These are phyloP conservation scores for Termitomyces sp. DNA, from an alignment of 768 basidiomycete genomes.

Conservation along the genomic window DNA sequence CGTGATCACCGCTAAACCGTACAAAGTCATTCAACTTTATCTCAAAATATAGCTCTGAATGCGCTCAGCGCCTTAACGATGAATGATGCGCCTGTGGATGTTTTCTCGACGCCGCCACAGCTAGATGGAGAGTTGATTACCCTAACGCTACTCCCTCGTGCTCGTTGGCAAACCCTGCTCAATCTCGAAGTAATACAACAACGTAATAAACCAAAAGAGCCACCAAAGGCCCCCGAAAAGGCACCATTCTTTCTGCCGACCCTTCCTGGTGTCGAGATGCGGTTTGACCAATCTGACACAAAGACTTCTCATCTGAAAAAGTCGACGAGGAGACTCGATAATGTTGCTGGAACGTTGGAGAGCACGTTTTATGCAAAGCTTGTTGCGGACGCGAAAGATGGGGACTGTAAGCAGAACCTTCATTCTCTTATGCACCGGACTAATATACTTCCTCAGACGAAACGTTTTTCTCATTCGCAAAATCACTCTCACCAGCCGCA, in stretches of 20 bases:
- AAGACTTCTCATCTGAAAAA: constrained; percentile 34
- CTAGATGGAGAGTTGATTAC: constrained; percentile 90
- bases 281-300: constrained; percentile 58
- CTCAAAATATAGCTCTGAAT: constrained; percentile 48
- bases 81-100: constrained; percentile 56
- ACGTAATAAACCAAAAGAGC: constrained; percentile 95
- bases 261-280: constrained; percentile 77
- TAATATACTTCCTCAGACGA: constrained; percentile 49
- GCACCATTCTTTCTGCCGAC: constrained; percentile 98
- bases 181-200: constrained; percentile 96
- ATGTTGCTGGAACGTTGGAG: constrained; percentile 42
- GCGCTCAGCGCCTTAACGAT: constrained; percentile 61
- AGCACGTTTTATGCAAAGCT: constrained; percentile 73
- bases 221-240: constrained; percentile 90
- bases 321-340: constrained; percentile 48
- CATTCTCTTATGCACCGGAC: background rate
- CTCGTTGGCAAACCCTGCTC: constrained; percentile 94
- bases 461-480: constrained; percentile 76
- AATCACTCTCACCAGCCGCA: constrained; percentile 84
- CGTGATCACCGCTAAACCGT: background rate
- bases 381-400: constrained; percentile 43
- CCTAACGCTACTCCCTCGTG: constrained; percentile 84
- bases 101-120: constrained; percentile 84
- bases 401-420: constrained; percentile 55
- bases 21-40: background rate